Conservation (phyloP, 2,329 filamentous ascomycete genomes). For the Parafenestella ontariensis region DNA sequence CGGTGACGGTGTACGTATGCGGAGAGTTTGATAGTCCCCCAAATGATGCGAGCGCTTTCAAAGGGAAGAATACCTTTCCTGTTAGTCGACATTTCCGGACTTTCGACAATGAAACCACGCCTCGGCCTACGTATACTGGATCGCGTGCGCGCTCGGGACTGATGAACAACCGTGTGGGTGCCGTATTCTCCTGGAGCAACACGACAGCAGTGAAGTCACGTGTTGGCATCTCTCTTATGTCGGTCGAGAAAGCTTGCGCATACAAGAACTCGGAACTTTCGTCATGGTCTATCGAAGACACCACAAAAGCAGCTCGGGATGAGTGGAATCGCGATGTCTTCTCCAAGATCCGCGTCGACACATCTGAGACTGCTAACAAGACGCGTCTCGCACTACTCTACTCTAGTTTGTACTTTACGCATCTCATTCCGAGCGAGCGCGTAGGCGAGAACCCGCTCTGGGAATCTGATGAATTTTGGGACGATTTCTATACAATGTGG, state of each 20-base stretch:
- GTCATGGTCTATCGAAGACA: conserved; percentile 51
- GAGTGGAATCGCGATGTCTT: conserved; percentile 63
- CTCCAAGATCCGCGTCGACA: conserved; percentile 59
- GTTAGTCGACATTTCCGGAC: conserved; percentile 41
- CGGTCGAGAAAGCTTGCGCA: conserved; percentile 55
- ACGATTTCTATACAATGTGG: conserved; percentile 79
- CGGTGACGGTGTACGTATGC: conserved; percentile 46
- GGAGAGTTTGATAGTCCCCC: conserved; percentile 43
- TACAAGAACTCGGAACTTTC: conserved; percentile 57
- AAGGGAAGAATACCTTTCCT: conserved; percentile 48
- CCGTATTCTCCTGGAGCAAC: conserved; percentile 58
- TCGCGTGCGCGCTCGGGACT: conserved; percentile 38
- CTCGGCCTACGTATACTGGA: conserved; percentile 38
- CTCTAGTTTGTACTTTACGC: conserved; percentile 47
- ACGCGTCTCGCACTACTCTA: conserved; percentile 43
- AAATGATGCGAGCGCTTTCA: conserved; percentile 35
- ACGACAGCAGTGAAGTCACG: conserved; percentile 55
- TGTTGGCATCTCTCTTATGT: conserved; percentile 59
- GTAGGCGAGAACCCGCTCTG: conserved; percentile 72
- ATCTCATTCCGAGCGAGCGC: conserved; percentile 46
- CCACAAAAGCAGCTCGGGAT: conserved; percentile 50
- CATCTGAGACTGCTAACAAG: conserved; percentile 34
- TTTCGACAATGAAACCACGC: conserved; percentile 40
- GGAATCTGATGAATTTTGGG: conserved; percentile 68
- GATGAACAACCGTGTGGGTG: conserved; percentile 56